Percentiles rank a stretch among this genome's conserved stretches.
Conservation (phyloP, 495 filamentous ascomycete species). For the Penicillium diatomitis region DNA sequence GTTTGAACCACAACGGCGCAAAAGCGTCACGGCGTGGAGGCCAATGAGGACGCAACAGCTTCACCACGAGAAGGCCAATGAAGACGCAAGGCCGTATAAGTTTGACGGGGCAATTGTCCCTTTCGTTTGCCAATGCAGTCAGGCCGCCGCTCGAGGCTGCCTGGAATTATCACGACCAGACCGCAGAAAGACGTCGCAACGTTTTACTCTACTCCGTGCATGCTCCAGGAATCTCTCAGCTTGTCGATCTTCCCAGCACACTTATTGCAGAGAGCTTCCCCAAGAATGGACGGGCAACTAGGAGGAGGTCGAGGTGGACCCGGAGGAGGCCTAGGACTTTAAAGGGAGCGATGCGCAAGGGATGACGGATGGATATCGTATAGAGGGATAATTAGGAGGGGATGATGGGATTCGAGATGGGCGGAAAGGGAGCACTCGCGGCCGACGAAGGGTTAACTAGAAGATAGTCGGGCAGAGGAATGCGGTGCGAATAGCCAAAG, state of each 20-base stretch:
- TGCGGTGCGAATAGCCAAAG: constrained; percentile 28
- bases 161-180: no score
- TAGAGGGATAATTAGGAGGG: constrained; percentile 11
- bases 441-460: not conserved
- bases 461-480: constrained; percentile 23
- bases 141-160: no score
- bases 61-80: constrained; percentile 10
- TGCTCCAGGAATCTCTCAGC: constrained; percentile 40
- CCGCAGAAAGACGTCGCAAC: constrained; percentile 18
- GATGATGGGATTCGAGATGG: not conserved
- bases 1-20: no score
- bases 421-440: constrained; percentile 3
- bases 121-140: constrained; percentile 26
- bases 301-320: constrained; percentile 8
- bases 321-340: constrained; percentile 9
- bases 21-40: no score
- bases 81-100: constrained; percentile 35
- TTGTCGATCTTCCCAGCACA: constrained; percentile 38
- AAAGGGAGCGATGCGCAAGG: constrained; percentile 30
- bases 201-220: constrained; percentile 40
- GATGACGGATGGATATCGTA: constrained; percentile 12
- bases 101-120: constrained; percentile 23
- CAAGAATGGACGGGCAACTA: constrained; percentile 22
- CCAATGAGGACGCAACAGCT: no score
- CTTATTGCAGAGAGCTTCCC: constrained; percentile 25